Base-by-base conservation (phyloP, 2,329 filamentous ascomycete genomes). In the Neonectria faginata region DNA sequence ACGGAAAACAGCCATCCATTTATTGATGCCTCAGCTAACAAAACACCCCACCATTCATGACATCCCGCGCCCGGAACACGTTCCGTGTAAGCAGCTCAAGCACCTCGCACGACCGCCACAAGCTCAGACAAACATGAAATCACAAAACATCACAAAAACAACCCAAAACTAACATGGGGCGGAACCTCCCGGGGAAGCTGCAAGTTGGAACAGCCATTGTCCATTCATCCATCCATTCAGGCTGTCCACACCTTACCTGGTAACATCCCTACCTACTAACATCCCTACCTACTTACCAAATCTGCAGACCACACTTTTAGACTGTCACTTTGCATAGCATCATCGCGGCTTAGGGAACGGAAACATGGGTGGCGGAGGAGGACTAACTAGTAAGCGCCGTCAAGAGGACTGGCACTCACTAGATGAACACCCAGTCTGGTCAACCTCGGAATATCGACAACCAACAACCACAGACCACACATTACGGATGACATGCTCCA, bases 21-120 rank as follows among this genome's bases (percentile, higher is more conserved):
- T 9, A 29, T 29, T 20, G 42, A 33, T 20, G 31, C 27, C 47
- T 62, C 60, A 62, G 60, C 60, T 57, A 57, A 58, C 60, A 57
- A 55, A 58, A 54, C 60, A 63, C 60, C 55, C 60, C 60, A 63
- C 36, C 60, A 54, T 51, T 63, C 55, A 45, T 57, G 50, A 55
- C 60, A 63, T 63, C 60, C 60, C 60, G 51, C 60, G 55, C 48
- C 53, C 53, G 51, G 41, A 53, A 39, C 25, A 16, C 10, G 22
- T 27, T 47, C 44, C 44, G 44, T 47, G 20, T 25, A 47, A 44
- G 31, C 31, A 33, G 10, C 31, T 22, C 22, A 22, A 22, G 22
- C 22, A 22, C 3, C 22, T 22, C 22, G 3, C 22, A 22, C 22
- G 22, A 22, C 22, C 22, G 3, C 22, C 22, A 22, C 22, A 22